These are phyloP conservation scores for Albugo candida DNA, from an alignment of 352 stramenopile species.

Conservation along the genomic window DNA sequence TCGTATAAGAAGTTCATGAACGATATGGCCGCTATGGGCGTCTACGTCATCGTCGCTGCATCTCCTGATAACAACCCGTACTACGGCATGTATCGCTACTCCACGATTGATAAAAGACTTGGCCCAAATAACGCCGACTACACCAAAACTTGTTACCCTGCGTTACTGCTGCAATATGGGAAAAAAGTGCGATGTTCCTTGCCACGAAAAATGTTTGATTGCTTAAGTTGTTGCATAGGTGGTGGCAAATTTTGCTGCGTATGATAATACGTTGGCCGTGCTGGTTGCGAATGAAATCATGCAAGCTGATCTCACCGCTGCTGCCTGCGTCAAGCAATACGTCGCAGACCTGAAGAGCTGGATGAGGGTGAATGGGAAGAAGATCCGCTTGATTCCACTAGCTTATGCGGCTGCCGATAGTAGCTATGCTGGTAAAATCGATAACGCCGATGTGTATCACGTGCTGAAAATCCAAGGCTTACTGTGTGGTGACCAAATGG, in stretches of 20 bases:
- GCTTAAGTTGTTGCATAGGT: constrained; percentile 20
- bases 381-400: constrained; percentile 59
- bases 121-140: constrained; percentile 23
- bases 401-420: constrained; percentile 67
- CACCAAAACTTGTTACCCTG: constrained; percentile 66
- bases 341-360: constrained; percentile 71
- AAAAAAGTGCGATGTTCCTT: constrained; percentile 24
- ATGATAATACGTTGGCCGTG: constrained; percentile 70
- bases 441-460: constrained; percentile 58
- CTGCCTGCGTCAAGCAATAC: constrained; percentile 68
- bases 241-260: constrained; percentile 73
- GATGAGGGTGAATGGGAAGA: constrained; percentile 75
- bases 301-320: constrained; percentile 52
- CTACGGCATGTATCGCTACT: constrained; percentile 73
- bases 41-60: constrained; percentile 70
- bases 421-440: constrained; percentile 22
- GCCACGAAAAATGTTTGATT: background rate
- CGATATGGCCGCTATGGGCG: constrained; percentile 50
- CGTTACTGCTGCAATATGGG: constrained; percentile 65
- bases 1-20: constrained; percentile 75
- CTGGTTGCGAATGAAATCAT: constrained; percentile 81
- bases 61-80: constrained; percentile 70
- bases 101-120: constrained; percentile 45
- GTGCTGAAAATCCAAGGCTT: constrained; percentile 67
- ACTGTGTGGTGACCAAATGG: constrained; percentile 69